Evolutionary conservation across 1,139 yeast species (phyloP), one percentile per base, ranked within the genome.

Genomic region (Spencermartinsiella ligniputridi): DNA sequence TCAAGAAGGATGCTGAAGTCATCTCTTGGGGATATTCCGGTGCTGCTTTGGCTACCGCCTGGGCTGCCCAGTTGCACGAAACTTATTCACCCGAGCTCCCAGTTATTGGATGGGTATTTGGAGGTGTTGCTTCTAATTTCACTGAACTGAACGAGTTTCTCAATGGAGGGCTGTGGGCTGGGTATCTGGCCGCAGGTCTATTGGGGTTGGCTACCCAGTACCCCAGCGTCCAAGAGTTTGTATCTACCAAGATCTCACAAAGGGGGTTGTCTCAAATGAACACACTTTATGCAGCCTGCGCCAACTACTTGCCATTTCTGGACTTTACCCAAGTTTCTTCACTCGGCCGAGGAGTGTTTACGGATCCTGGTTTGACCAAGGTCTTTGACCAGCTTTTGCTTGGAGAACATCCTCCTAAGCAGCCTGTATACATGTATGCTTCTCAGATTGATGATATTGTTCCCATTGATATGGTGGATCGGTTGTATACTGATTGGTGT

Each of bases 1-100:
- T 45, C 25, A 21, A 40, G 16, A 30, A 44, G 37, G 44, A 48
- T 20, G 42, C 56, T 21, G 44, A 43, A 17, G 39, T 49, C 15
- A 63, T 52, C 12, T 45, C 57, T 40, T 57, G 55, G 54, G 66
- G 66, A 6, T 61, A 58, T 53, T 60, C 63, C 11, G 63, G 63
- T 6, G 65, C 61, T 15, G 56, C 62, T 1, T 42, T 52, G 21
- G 61, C 64, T 9, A 36, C 62, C 18, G 66, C 62, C 16, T 60
- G 61, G 61, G 64, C 65, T 2, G 60, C 60, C 6, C 58, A 60
- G 49, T 45, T 60, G 32, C 58, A 56, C 22, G 42, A 41, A 3
- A 11, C 41, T 12, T 61, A 62, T 32, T 64, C 64, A 3, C 62
- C 62, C 3, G 65, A 61, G 15, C 48, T 61, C 25, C 45, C 50